Conservation (phyloP, 495 filamentous ascomycete genomes). For the Peziza echinospora region DNA sequence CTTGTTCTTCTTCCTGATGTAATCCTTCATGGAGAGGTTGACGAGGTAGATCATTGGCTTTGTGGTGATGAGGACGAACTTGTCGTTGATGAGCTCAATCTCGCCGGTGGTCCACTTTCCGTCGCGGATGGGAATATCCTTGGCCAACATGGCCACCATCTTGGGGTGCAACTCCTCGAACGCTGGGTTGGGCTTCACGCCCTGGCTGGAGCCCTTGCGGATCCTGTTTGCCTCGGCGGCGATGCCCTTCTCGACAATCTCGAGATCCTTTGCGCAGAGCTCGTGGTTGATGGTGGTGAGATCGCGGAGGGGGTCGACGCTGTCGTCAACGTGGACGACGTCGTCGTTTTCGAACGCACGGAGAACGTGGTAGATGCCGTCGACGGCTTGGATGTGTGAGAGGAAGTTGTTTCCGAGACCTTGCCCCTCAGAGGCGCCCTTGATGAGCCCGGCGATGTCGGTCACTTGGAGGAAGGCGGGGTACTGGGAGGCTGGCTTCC, state of each 20-base stretch:
- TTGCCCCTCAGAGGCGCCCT: slow-evolving; percentile 17
- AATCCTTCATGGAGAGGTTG: slow-evolving; percentile 22
- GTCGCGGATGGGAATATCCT: slow-evolving; percentile 19
- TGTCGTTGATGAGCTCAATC: slow-evolving; percentile 21
- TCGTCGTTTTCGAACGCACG: slow-evolving; percentile 18
- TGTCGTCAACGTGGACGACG: slow-evolving; percentile 12
- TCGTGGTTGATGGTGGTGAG: slow-evolving; percentile 20
- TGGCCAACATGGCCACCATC: slow-evolving; percentile 15
- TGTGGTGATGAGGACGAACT: slow-evolving; percentile 18
- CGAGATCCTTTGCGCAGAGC: slow-evolving; percentile 21
- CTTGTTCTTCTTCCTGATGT: slow-evolving; percentile 21
- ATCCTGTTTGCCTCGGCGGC: slow-evolving; percentile 16
- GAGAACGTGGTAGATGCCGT: slow-evolving; percentile 19
- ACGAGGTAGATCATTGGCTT: slow-evolving; percentile 22
- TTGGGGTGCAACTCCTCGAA: slow-evolving; percentile 15
- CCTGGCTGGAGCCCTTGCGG: slow-evolving; percentile 15
- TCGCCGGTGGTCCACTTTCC: slow-evolving; percentile 18
- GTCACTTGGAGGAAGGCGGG: slow-evolving; percentile 18
- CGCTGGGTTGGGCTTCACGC: slow-evolving; percentile 19
- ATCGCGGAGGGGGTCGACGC: slow-evolving; percentile 20
- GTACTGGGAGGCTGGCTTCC: slow-evolving; percentile 16
- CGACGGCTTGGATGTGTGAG: slow-evolving; percentile 18
- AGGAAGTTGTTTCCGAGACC: slow-evolving; percentile 19
- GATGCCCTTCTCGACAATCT: slow-evolving; percentile 18
- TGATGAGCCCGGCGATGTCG: slow-evolving; percentile 19